phyloP scores from a whole-genome alignment of 352 stramenopile species.

The Phytophthora palmivora region DNA sequence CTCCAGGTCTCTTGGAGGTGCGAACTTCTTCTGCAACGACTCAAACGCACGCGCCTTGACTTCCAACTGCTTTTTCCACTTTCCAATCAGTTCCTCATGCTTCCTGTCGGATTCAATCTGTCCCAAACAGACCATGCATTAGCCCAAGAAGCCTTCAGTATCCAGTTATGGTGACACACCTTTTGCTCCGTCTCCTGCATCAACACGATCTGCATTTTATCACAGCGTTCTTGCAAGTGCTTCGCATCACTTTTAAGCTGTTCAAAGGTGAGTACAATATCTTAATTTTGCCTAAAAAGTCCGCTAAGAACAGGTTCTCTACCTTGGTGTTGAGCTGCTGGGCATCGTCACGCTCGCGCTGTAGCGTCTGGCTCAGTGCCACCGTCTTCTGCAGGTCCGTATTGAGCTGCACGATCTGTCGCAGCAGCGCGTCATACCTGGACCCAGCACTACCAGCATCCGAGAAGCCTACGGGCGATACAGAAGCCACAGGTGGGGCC shows the following conservation, averaged over 20 bases:
- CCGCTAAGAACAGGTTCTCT: background rate
- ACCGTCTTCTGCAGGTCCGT: constrained; percentile 85
- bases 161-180: constrained; percentile 26
- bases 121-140: background rate
- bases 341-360: constrained; percentile 76
- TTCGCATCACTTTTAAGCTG: constrained; percentile 74
- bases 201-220: constrained; percentile 81
- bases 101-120: constrained; percentile 85
- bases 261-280: background rate
- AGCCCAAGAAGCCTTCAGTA: background rate
- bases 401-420: constrained; percentile 88
- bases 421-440: constrained; percentile 77
- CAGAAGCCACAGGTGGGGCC: constrained; percentile 2
- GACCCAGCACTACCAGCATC: constrained; percentile 13
- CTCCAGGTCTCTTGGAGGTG: constrained; percentile 80
- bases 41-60: constrained; percentile 84
- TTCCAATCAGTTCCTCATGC: constrained; percentile 81
- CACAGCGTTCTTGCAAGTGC: constrained; percentile 74
- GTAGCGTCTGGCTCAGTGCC: constrained; percentile 79
- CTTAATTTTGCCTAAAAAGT: background rate
- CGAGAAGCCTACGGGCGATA: constrained; percentile 7
- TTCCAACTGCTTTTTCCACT: constrained; percentile 89
- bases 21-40: constrained; percentile 83
- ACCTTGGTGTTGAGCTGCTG: constrained; percentile 73
- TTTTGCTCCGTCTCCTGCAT: constrained; percentile 88